A percentile compares a stretch with the other conserved stretches of the same genome.
Conservation (phyloP, 2,329 filamentous ascomycete species). For the Exophiala bonariae region DNA sequence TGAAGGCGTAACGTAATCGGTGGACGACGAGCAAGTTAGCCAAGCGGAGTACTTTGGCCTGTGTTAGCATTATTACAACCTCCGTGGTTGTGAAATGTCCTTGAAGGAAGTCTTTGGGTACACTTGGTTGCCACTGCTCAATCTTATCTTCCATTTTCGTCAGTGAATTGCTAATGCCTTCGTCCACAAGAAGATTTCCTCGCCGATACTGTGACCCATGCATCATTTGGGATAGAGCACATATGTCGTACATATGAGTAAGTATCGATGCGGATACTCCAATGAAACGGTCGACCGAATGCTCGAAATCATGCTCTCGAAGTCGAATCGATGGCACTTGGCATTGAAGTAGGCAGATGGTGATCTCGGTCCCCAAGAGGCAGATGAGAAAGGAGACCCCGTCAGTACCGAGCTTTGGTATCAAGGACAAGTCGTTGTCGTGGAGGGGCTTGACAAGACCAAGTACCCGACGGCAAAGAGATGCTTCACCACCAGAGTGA, state of each 20-base stretch:
- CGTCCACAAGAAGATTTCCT: neutral
- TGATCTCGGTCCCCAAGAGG: constrained; percentile 1
- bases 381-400: constrained; percentile 5
- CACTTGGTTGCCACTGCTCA: constrained; percentile 3
- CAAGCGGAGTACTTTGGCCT: constrained; percentile 3
- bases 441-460: constrained; percentile 5
- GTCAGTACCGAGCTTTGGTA: constrained; percentile 1
- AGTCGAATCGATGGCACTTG: constrained; percentile 1
- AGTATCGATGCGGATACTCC: constrained; percentile 2
- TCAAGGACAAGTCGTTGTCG: constrained; percentile 2
- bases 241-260: constrained; percentile 4
- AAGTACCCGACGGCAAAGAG: constrained; percentile 3
- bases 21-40: neutral
- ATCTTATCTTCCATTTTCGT: neutral
- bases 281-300: constrained; percentile 8
- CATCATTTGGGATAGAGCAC: neutral
- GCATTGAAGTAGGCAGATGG: constrained; percentile 6
- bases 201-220: neutral
- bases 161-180: neutral
- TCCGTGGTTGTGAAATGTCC: constrained; percentile 4
- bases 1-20: constrained; percentile 4
- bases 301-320: neutral
- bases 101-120: neutral
- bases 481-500: constrained; percentile 5
- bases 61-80: constrained; percentile 3